Evolutionary conservation across 1,284 basidiomycete genomes (phyloP), one percentile per base, ranked within the genome.

Genomic region (Schizophyllum amplum): DNA sequence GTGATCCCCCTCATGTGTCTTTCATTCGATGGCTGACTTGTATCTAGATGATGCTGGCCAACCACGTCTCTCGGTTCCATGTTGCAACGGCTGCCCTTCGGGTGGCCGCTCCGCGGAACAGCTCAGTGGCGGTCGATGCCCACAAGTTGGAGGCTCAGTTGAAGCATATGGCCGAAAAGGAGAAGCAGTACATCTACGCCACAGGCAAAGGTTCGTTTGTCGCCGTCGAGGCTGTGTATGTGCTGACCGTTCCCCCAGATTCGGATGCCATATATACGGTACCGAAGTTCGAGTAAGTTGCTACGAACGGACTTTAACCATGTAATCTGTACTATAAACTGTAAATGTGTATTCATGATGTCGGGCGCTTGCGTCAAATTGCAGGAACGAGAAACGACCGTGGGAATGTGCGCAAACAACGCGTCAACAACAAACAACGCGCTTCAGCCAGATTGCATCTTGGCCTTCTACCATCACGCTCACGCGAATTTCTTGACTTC

Each of bases 11-110:
- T 23, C 23, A n/a, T 51, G 22, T 47, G 33, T 53, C 49, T 33
- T 13, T 55, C 56, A 58, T 50, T 24, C 4, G 20, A 51, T 48
- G 42, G n/a, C 23, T 54, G n/a, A 23, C 26, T 24, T 21, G 20
- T 56, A 17, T 27, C 4, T 52, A 84, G 80, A 87, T 87, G 86
- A 84, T 87, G 85, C 67, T 87, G 13, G 75, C 75, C 66, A 87
- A 87, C 67, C 70, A 73, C 54, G 84, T 82, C 1, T 86, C 84
- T 47, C 76, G 85, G 33, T 87, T 81, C 67, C 73, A 84, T 57
- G 75, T 87, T 52, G 85, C 85, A 24, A 69, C 78, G 2, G 74
- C 74, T 23, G 86, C 84, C 17, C 73, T 87, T 46, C 76, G 77
- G 7, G 77, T 75, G 23, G 83, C 75, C 15, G 78, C 82, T 2